Percentiles rank a stretch among this genome's conserved stretches.
phyloP scores from a whole-genome alignment of 768 basidiomycete species.

The Russula sp. region DNA sequence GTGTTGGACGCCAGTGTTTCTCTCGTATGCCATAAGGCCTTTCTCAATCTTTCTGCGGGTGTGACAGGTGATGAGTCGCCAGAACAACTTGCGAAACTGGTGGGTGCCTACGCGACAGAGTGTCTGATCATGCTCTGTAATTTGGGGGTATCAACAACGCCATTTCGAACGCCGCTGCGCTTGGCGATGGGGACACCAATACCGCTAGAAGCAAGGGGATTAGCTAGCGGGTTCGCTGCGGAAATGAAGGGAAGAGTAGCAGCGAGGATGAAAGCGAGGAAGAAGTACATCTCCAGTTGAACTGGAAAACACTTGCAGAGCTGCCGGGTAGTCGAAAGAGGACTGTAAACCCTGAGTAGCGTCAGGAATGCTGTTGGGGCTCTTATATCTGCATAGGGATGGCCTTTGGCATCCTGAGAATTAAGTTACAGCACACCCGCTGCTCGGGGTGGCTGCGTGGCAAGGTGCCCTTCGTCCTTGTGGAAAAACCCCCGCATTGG shows the following conservation, averaged over 20 bases:
- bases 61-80: not conserved
- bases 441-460: no score
- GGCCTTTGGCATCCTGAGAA: no score
- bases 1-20: conserved; percentile 17
- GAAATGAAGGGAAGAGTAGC: conserved; percentile 2
- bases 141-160: not conserved
- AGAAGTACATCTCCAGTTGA: conserved; percentile 1
- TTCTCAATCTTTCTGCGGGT: conserved; percentile 13
- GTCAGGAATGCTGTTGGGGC: not conserved
- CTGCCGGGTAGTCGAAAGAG: no score
- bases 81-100: not conserved
- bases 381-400: not conserved
- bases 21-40: conserved; percentile 14
- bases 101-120: not conserved
- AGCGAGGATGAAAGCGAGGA: not conserved
- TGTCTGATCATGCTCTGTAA: not conserved
- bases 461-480: not conserved
- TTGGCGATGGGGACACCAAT: conserved; percentile 4
- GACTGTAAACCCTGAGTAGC: no score
- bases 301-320: no score
- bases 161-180: not conserved
- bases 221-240: no score
- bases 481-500: no score
- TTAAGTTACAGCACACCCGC: no score
- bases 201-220: no score